Percentiles rank a stretch among this genome's conserved stretches.
These are phyloP conservation scores for Neospermospora avenae DNA, from an alignment of 2,329 filamentous ascomycete species.

Conservation along the genomic window DNA sequence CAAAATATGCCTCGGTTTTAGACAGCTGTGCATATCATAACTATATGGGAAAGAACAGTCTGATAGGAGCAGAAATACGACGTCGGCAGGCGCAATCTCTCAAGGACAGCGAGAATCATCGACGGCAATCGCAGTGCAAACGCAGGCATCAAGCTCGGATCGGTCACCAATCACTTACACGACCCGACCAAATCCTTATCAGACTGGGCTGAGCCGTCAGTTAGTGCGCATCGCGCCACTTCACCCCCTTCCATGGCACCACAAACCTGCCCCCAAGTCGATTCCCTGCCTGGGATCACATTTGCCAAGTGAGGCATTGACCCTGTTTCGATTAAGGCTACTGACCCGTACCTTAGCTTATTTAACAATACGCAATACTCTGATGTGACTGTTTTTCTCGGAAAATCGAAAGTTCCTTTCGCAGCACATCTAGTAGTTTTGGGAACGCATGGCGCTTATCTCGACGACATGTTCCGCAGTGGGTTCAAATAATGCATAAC, in stretches of 20 bases:
- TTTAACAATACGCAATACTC: conserved; percentile 8
- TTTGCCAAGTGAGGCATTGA: neutral
- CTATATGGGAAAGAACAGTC: too few relatives aligned
- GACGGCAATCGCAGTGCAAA: too few relatives aligned
- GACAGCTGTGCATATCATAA: too few relatives aligned
- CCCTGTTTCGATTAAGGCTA: neutral
- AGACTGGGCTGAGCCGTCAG: neutral
- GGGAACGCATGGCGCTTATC: conserved; percentile 16
- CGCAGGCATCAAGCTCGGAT: neutral
- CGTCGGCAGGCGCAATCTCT: too few relatives aligned
- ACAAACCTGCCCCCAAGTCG: neutral
- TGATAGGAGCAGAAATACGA: too few relatives aligned
- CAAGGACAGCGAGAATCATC: too few relatives aligned
- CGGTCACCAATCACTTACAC: neutral
- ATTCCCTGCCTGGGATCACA: neutral
- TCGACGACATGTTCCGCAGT: conserved; percentile 19
- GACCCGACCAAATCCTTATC: neutral
- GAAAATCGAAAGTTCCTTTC: conserved; percentile 17
- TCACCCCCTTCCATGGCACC: neutral
- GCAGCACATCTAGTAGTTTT: conserved; percentile 16
- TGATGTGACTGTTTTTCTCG: conserved; percentile 17
- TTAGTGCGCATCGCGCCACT: neutral
- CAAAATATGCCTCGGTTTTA: too few relatives aligned
- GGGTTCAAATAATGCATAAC: conserved; percentile 22
- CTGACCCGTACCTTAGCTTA: neutral